Evolutionary conservation across 805 yeast species (phyloP), one percentile per base, ranked within the genome.

Genomic region (Scheffersomyces stipitis): DNA sequence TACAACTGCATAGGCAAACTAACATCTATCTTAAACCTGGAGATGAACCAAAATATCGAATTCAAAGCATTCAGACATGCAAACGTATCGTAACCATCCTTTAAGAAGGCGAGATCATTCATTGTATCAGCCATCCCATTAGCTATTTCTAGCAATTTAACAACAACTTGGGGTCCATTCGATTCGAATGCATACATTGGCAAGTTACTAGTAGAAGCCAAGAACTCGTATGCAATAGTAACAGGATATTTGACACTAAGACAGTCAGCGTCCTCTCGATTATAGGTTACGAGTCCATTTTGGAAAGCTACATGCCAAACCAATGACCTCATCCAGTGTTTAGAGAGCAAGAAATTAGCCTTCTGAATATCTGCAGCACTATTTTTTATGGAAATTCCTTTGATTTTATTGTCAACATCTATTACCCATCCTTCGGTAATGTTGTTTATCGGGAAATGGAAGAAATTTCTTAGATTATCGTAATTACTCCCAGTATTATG

Each of bases 121-220:
- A 39, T 34, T 1, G 42, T 18, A 29, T 47, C 38, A 34, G 42
- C 13, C 47, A 49, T 26, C 3, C 42, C 55, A 30, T 53, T 58
- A 4, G 67, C 67, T 15, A 66, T 49, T 37, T 58, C 68, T 8
- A 66, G 40, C 16, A 66, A 42, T 40, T 64, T 66, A 18, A 60
- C 53, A 31, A 58, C 55, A 1, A 60, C 61, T 4, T 70, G 69
- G 1, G 69, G 67, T 1, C 71, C 71, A 41, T 66, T 64, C 5
- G 66, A 55, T 41, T 65, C 71, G 40, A 62, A 64, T 2, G 68
- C 66, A 49, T 55, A 55, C 27, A 56, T 37, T 3, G 67, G 64
- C 15, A 66, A 44, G 27, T 49, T 45, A 7, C 43, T 44, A 10
- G 66, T 49, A 14, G 50, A 54, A 5, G 41, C 35, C 20, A 66